These are phyloP conservation scores for Hanseniaspora pseudoguilliermondii DNA, from an alignment of 805 yeast species.

Conservation along the genomic window DNA sequence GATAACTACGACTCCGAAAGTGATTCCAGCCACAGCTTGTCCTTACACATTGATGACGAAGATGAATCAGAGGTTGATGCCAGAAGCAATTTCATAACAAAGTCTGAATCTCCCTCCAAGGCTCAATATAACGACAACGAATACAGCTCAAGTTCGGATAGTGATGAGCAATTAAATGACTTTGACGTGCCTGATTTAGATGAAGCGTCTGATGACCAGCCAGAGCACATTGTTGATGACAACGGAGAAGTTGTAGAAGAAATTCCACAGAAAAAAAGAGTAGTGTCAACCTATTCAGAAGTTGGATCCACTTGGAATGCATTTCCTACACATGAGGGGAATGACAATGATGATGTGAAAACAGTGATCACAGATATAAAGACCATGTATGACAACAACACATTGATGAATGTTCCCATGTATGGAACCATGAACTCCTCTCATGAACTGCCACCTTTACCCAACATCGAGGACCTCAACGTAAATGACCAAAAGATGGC, in stretches of 20 bases:
- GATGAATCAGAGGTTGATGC: not conserved
- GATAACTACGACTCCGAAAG: not conserved
- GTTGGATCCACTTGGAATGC: conserved; percentile 28
- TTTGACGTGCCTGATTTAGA: conserved; percentile 9
- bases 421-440: conserved; percentile 21
- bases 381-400: conserved; percentile 27
- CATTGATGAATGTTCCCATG: conserved; percentile 27
- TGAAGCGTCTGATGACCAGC: conserved; percentile 15
- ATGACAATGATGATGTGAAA: conserved; percentile 18
- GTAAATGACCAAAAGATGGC: not conserved
- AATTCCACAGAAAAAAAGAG: conserved; percentile 22
- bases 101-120: conserved; percentile 4
- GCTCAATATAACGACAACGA: not conserved
- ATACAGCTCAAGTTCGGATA: not conserved
- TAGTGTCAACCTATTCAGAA: conserved; percentile 25
- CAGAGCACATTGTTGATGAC: conserved; percentile 27
- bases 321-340: conserved; percentile 22
- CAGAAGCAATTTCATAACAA: conserved; percentile 1
- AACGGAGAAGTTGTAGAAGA: conserved; percentile 25
- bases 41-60: not conserved
- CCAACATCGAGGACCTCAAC: conserved; percentile 14
- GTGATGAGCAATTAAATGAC: not conserved
- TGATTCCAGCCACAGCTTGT: not conserved
- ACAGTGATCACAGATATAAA: conserved; percentile 25
- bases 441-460: conserved; percentile 25